A percentile compares a stretch with the other conserved stretches of the same genome.
Evolutionary conservation across 805 yeast genomes (phyloP).

Genomic region (Cyberlindnera bimundalis): DNA sequence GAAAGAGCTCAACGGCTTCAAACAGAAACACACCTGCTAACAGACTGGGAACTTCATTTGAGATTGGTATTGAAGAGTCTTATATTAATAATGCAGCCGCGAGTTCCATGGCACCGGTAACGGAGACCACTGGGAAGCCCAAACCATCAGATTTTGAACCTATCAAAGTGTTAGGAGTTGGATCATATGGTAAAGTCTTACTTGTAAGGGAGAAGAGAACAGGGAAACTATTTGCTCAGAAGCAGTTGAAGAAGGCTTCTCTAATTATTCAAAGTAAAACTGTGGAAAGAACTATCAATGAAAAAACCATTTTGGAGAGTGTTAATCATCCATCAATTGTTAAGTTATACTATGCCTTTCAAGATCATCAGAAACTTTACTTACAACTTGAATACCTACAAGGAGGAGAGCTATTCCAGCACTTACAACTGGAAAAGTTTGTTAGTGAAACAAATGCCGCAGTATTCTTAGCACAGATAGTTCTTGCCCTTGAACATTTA

Average conservation of each 20-base stretch:
- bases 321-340: conserved; percentile 80
- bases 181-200: conserved; percentile 86
- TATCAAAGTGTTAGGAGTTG: conserved; percentile 75
- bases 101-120: background rate
- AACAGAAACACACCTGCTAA: conserved; percentile 26
- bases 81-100: conserved; percentile 25
- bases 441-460: conserved; percentile 89
- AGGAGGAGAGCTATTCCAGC: conserved; percentile 93
- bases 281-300: conserved; percentile 77
- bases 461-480: conserved; percentile 91
- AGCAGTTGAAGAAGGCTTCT: conserved; percentile 79
- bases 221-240: conserved; percentile 76
- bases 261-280: conserved; percentile 56
- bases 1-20: conserved; percentile 25
- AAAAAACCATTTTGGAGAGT: conserved; percentile 66
- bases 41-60: conserved; percentile 46
- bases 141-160: conserved; percentile 60
- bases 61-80: conserved; percentile 43
- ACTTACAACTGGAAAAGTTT: conserved; percentile 91
- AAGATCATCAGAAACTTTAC: conserved; percentile 74
- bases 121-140: conserved; percentile 18
- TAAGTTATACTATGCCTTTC: conserved; percentile 76
- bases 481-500: conserved; percentile 86
- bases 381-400: conserved; percentile 76
- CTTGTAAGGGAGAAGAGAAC: conserved; percentile 64